Evolutionary conservation across 768 basidiomycete genomes (phyloP).

Genomic region (Lactarius indigo): DNA sequence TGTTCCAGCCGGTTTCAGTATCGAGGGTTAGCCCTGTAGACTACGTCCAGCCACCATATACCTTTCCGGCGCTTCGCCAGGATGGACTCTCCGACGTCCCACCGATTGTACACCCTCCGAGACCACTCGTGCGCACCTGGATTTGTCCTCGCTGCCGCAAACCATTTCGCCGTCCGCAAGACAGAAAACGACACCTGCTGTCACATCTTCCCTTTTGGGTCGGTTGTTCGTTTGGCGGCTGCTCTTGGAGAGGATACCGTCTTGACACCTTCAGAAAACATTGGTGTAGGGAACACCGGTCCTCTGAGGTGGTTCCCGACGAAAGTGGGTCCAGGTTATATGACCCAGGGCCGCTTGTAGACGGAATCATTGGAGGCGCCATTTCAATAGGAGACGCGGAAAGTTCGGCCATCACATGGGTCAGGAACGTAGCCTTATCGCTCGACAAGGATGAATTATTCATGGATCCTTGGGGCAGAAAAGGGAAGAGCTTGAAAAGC

Average conservation of each 20-base stretch:
- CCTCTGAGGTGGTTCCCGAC: neutral
- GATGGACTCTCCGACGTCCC: neutral
- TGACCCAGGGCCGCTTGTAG: constrained; percentile 1
- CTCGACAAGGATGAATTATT: neutral
- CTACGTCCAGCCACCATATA: neutral
- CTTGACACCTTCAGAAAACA: constrained; percentile 7
- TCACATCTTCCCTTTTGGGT: constrained; percentile 6
- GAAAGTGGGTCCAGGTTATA: neutral
- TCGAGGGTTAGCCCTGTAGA: neutral
- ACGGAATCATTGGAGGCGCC: neutral
- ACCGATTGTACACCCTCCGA: neutral
- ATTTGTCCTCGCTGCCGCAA: neutral
- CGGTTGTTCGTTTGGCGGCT: neutral
- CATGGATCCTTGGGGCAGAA: neutral
- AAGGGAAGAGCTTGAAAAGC: neutral
- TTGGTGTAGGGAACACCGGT: neutral
- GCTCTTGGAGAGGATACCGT: constrained; percentile 13
- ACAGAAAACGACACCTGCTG: neutral
- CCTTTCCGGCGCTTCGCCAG: neutral
- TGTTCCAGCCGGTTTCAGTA: neutral
- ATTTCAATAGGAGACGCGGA: neutral
- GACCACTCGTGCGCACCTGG: no score
- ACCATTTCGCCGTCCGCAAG: neutral
- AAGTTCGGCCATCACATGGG: neutral
- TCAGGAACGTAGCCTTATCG: neutral